These are phyloP conservation scores for Emergomyces orientalis DNA, from an alignment of 2,329 filamentous ascomycete genomes.

Conservation along the genomic window DNA sequence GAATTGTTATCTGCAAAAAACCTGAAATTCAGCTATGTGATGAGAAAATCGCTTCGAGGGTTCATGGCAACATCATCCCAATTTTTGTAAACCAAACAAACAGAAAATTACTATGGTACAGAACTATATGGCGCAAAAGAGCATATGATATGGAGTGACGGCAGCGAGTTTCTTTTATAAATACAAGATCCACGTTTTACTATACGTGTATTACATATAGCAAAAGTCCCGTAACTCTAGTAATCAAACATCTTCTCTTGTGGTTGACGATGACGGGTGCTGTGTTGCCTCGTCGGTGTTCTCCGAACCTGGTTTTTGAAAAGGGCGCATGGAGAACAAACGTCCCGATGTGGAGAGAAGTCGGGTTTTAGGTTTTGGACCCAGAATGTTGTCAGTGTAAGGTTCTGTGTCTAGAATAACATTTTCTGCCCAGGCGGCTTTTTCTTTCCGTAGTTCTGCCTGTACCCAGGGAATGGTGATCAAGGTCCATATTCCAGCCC, in stretches of 20 bases:
- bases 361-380: conserved; percentile 29
- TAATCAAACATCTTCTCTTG: conserved; percentile 5
- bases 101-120: not conserved
- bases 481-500: conserved; percentile 35
- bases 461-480: conserved; percentile 41
- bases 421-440: conserved; percentile 33
- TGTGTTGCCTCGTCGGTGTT: not conserved
- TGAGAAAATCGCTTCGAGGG: not conserved
- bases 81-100: not conserved
- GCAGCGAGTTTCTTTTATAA: not conserved
- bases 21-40: not conserved
- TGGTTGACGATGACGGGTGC: not conserved
- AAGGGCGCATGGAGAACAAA: conserved; percentile 14
- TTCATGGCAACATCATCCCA: not conserved
- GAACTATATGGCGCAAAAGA: too few relatives aligned
- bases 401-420: conserved; percentile 27
- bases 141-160: too few relatives aligned
- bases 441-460: conserved; percentile 37
- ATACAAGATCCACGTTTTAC: too few relatives aligned
- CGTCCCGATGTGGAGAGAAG: conserved; percentile 24
- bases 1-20: not conserved
- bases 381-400: conserved; percentile 31
- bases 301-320: conserved; percentile 12
- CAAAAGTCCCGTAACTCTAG: not conserved
- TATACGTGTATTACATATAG: not conserved